A percentile compares a stretch with the other conserved stretches of the same genome.
phyloP scores from a whole-genome alignment of 2,329 filamentous ascomycete species.

The Trichoderma cornu-damae region DNA sequence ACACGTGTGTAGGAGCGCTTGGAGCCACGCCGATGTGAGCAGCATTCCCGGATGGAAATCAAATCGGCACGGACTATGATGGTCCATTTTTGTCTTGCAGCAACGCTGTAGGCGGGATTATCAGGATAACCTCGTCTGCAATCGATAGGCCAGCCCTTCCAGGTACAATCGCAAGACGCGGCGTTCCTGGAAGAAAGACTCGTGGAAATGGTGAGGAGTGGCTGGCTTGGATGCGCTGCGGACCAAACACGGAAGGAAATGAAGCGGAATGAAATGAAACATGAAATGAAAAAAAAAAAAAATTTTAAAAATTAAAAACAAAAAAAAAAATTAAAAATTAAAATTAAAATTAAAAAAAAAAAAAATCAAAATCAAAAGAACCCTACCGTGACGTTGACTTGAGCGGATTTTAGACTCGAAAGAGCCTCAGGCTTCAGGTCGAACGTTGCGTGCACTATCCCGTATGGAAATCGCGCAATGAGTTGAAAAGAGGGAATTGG shows the following conservation, averaged over 20 bases:
- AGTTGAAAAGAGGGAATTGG: background rate
- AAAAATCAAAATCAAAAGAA: no score
- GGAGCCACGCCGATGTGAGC: constrained; percentile 48
- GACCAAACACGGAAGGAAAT: background rate
- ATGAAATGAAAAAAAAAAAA: no score
- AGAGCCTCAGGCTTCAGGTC: background rate
- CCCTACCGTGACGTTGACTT: background rate
- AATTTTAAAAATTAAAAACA: no score
- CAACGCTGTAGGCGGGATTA: constrained; percentile 22
- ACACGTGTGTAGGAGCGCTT: constrained; percentile 42
- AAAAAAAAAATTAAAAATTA: no score
- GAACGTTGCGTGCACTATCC: background rate
- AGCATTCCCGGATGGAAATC: constrained; percentile 19
- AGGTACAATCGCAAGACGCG: constrained; percentile 35
- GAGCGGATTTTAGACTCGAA: background rate
- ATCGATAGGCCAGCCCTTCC: constrained; percentile 34
- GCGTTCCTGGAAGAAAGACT: constrained; percentile 35
- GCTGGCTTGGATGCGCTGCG: constrained; percentile 16
- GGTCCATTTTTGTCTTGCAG: constrained; percentile 45
- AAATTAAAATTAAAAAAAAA: no score
- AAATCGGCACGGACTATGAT: constrained; percentile 51
- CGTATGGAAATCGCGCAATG: background rate
- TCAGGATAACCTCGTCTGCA: background rate
- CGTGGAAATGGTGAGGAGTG: constrained; percentile 24
- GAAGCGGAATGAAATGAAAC: background rate